These are phyloP conservation scores for Barnettozyma botsteinii DNA, from an alignment of 805 yeast genomes.

Conservation along the genomic window DNA sequence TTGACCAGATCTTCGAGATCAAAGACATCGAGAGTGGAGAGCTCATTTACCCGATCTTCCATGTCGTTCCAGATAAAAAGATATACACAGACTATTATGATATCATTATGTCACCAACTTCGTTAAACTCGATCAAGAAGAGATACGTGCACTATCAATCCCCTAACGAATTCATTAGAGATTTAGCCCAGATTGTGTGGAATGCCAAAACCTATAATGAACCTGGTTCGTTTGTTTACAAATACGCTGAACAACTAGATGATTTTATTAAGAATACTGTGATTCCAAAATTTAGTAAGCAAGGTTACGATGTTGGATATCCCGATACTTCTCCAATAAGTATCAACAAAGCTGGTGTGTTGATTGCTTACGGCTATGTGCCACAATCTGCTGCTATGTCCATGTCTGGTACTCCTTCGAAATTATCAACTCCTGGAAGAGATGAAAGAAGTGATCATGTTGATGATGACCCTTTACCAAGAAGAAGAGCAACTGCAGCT, in stretches of 20 bases:
- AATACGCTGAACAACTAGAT: constrained; percentile 52
- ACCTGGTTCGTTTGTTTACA: constrained; percentile 59
- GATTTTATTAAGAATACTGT: constrained; percentile 33
- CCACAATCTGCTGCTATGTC: constrained; percentile 4
- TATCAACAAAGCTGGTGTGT: constrained; percentile 17
- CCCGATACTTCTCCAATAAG: constrained; percentile 32
- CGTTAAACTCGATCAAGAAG: constrained; percentile 65
- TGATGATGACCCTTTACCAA: constrained; percentile 2
- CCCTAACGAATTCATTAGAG: constrained; percentile 67
- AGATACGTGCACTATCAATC: constrained; percentile 49
- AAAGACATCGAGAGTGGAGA: constrained; percentile 34
- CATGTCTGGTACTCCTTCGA: constrained; percentile 3
- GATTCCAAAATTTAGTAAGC: constrained; percentile 29
- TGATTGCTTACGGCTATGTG: constrained; percentile 13
- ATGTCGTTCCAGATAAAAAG: constrained; percentile 64
- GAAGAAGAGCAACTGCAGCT: constrained; percentile 5
- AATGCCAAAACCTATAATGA: constrained; percentile 84
- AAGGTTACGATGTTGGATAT: constrained; percentile 31
- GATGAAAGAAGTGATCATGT: constrained; percentile 4
- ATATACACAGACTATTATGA: constrained; percentile 74
- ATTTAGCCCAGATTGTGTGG: constrained; percentile 81
- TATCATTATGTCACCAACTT: constrained; percentile 72
- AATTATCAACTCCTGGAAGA: constrained; percentile 5
- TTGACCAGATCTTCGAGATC: constrained; percentile 36
- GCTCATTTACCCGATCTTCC: constrained; percentile 51